Conservation (phyloP, 352 stramenopile genomes). For the Globisporangium cystogenes region DNA sequence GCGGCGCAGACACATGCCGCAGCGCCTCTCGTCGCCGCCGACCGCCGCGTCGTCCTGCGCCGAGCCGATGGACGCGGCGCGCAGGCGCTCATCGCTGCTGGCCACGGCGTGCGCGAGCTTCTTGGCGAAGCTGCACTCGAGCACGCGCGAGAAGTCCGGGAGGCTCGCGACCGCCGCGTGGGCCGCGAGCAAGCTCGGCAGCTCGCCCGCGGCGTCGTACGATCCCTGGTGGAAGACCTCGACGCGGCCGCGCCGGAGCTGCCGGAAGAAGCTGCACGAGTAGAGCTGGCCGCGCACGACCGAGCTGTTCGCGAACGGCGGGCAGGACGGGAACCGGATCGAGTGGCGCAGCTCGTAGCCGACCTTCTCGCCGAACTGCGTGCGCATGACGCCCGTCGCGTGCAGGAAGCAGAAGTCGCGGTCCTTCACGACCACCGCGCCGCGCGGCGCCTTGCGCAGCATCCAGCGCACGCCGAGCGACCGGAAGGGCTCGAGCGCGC, state of each 20-base stretch:
- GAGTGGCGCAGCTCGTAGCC: conserved; percentile 55
- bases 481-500: conserved; percentile 25
- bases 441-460: conserved; percentile 28
- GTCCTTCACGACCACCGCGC: conserved; percentile 35
- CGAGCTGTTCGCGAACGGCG: conserved; percentile 36
- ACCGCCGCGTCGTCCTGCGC: conserved; percentile 32
- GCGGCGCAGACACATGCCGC: conserved; percentile 41
- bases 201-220: conserved; percentile 41
- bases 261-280: conserved; percentile 61
- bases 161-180: conserved; percentile 39
- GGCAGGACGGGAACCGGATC: conserved; percentile 48
- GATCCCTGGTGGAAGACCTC: conserved; percentile 61
- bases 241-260: conserved; percentile 42
- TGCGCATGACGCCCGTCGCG: conserved; percentile 24
- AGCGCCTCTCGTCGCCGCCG: conserved; percentile 27
- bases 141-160: conserved; percentile 29
- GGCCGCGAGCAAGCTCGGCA: conserved; percentile 40
- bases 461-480: conserved; percentile 43
- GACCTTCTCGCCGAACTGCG: conserved; percentile 23
- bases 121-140: conserved; percentile 46
- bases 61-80: conserved; percentile 24
- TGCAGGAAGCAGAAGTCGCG: conserved; percentile 47
- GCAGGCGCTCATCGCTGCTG: conserved; percentile 18
- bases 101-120: conserved; percentile 49
- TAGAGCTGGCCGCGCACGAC: conserved; percentile 62